These are phyloP conservation scores for Hymenoscyphus fructigenus DNA, from an alignment of 2,329 filamentous ascomycete species.

Conservation along the genomic window DNA sequence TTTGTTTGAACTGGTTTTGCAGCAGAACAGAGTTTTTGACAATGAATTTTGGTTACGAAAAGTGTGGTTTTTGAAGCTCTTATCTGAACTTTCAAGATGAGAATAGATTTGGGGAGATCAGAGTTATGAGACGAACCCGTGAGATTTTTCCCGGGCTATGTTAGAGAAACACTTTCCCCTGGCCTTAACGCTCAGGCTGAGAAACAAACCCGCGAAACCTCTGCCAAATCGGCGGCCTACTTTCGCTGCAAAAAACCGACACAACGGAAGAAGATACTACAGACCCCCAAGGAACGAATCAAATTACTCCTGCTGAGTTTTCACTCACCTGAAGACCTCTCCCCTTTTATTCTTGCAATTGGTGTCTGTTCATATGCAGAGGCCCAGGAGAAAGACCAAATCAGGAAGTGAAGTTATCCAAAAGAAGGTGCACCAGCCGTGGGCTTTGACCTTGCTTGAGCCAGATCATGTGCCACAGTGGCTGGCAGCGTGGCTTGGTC, in stretches of 20 bases:
- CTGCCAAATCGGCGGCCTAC: background rate
- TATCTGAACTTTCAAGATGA: background rate
- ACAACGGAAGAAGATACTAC: background rate
- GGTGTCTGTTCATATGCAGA: too few relatives aligned
- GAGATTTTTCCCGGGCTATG: background rate
- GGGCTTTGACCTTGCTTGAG: background rate
- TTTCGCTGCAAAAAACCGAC: background rate
- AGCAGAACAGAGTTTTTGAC: background rate
- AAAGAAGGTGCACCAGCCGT: background rate
- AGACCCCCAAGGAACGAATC: background rate
- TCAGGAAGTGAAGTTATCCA: background rate
- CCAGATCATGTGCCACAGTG: conserved; percentile 2
- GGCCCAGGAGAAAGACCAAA: background rate
- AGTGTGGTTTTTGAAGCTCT: background rate
- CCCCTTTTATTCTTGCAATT: too few relatives aligned
- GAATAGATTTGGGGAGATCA: background rate
- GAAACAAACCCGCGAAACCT: background rate
- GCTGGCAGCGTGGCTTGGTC: background rate
- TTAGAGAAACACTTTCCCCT: background rate
- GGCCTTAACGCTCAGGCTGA: background rate
- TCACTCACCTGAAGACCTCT: background rate
- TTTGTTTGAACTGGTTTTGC: background rate
- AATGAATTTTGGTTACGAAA: background rate
- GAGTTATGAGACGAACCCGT: background rate
- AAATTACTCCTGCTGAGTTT: background rate